phyloP scores from a whole-genome alignment of 208 protist species.

The Acanthamoeba triangularis region DNA sequence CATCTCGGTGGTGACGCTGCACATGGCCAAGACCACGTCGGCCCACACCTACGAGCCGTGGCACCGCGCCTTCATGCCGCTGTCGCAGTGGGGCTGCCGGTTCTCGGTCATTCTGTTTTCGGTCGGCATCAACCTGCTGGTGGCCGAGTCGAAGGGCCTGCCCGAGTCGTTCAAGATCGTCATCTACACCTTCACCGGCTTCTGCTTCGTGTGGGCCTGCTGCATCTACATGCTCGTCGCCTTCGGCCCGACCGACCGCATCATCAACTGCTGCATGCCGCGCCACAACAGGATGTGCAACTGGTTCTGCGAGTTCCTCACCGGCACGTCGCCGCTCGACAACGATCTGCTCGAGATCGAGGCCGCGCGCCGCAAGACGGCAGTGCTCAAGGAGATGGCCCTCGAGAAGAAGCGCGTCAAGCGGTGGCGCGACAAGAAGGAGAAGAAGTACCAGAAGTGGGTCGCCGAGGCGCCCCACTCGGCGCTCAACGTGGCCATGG shows the following conservation, averaged over 20 bases:
- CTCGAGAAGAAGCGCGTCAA: constrained; percentile 42
- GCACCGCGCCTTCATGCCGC: constrained; percentile 33
- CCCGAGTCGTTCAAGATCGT: neutral
- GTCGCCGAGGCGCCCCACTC: neutral
- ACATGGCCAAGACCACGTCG: constrained; percentile 27
- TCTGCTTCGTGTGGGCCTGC: neutral
- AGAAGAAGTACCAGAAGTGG: neutral
- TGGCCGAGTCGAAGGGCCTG: neutral
- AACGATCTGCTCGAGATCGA: constrained; percentile 40
- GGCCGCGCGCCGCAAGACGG: neutral
- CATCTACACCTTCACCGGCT: constrained; percentile 16
- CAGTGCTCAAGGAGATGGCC: neutral
- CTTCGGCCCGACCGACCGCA: neutral
- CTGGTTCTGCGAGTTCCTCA: constrained; percentile 31
- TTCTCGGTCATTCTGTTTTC: constrained; percentile 3
- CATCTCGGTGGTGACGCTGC: constrained; percentile 11
- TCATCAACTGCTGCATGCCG: neutral
- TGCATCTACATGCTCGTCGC: neutral
- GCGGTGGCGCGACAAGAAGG: constrained; percentile 29
- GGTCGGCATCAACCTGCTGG: constrained; percentile 20
- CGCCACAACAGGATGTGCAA: constrained; percentile 9
- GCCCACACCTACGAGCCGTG: constrained; percentile 13
- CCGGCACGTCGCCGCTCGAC: constrained; percentile 4
- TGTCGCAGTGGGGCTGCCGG: constrained; percentile 20
- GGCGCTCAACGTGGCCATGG: neutral